phyloP scores from a whole-genome alignment of 352 stramenopile species.

The Phytophthora uliginosa region DNA sequence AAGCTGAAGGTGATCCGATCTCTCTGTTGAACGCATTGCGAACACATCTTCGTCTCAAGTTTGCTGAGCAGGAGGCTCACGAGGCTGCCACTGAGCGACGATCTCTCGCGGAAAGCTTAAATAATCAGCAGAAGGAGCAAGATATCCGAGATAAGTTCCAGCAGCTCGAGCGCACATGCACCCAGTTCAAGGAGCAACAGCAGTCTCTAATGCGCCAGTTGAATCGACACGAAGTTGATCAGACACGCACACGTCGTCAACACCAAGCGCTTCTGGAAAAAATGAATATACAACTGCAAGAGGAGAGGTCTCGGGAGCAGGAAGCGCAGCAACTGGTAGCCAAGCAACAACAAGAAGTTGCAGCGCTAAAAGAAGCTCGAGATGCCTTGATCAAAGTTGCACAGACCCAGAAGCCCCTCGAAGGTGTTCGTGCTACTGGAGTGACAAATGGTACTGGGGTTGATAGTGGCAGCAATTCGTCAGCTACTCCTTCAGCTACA shows the following conservation, averaged over 20 bases:
- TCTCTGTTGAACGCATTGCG: constrained; percentile 77
- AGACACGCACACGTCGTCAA: constrained; percentile 37
- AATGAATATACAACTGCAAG: constrained; percentile 31
- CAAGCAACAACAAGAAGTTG: constrained; percentile 33
- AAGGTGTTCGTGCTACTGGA: constrained; percentile 2
- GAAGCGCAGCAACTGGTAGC: constrained; percentile 18
- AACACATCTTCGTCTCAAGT: constrained; percentile 75
- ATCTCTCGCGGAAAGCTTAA: constrained; percentile 35
- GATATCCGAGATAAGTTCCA: constrained; percentile 43
- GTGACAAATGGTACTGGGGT: background rate
- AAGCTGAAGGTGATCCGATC: constrained; percentile 71
- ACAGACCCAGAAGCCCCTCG: constrained; percentile 24
- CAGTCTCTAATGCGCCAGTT: constrained; percentile 43
- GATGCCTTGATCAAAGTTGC: constrained; percentile 18
- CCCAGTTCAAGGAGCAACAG: constrained; percentile 37
- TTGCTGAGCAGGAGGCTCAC: constrained; percentile 55
- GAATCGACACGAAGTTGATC: constrained; percentile 37
- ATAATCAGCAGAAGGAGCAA: constrained; percentile 54
- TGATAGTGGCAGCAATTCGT: background rate
- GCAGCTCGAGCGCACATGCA: constrained; percentile 42
- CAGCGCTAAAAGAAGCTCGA: constrained; percentile 23
- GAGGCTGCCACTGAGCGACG: constrained; percentile 35
- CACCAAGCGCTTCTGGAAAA: constrained; percentile 50
- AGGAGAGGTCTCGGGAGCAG: constrained; percentile 14
- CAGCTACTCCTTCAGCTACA: background rate